phyloP scores from a whole-genome alignment of 345 rosid genomes.

The Microcos paniculata region DNA sequence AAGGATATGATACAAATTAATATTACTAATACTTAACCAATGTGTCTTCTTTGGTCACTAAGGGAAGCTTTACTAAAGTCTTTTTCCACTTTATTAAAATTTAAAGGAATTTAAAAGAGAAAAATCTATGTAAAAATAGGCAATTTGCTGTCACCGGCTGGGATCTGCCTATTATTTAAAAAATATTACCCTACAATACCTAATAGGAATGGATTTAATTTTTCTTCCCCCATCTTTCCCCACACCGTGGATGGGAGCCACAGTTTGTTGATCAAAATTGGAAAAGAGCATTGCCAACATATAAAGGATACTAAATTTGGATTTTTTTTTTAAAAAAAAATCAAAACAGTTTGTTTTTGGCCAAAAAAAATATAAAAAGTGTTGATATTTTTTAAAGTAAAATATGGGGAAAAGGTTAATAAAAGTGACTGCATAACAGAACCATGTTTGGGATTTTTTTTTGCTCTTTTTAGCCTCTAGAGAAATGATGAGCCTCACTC shows the following conservation, averaged over 20 bases:
- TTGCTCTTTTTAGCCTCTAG: background rate
- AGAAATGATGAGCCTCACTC: constrained; percentile 32
- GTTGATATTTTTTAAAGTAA: background rate
- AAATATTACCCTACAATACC: background rate
- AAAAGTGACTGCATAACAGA: constrained; percentile 18
- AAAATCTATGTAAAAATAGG: too few relatives aligned
- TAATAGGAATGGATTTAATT: background rate
- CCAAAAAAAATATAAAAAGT: background rate
- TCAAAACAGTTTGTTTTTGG: background rate
- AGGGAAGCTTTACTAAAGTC: too few relatives aligned
- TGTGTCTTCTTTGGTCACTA: too few relatives aligned
- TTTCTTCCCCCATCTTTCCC: background rate
- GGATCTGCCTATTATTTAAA: background rate
- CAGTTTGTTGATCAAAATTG: background rate
- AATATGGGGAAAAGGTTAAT: background rate
- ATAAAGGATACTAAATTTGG: background rate
- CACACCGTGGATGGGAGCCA: background rate
- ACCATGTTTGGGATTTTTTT: constrained; percentile 4
- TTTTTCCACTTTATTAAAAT: too few relatives aligned
- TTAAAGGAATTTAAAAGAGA: too few relatives aligned
- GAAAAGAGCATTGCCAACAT: background rate
- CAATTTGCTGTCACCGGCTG: background rate
- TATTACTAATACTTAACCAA: too few relatives aligned
- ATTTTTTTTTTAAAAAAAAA: background rate
- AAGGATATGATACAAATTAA: too few relatives aligned